These are phyloP conservation scores for Sorghum bicolor DNA, from an alignment of 176 grass and related monocot species.

Conservation along the genomic window Sorghum_bicolor_NCBIv3 NC_012875.2:59551001-59551500, in stretches of 20 bases:
- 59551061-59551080: neutral
- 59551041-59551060: neutral
- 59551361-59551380: neutral
- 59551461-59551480: neutral
- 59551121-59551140: neutral
- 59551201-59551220: neutral
- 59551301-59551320: neutral
- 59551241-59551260: neutral
- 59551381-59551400: neutral
- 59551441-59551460: too few species aligned
- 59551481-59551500: conserved; percentile 3
- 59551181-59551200: neutral
- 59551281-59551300: neutral
- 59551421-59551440: neutral
- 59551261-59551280: neutral
- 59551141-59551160: neutral
- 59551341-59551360: neutral
- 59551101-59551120: neutral
- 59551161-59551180: neutral
- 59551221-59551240: neutral
- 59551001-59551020: neutral
- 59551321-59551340: neutral
- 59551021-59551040: neutral
- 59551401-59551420: conserved; percentile 4
- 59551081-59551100: neutral